Percentiles rank a stretch among this genome's conserved stretches.
Evolutionary conservation across 2,329 filamentous ascomycete species (phyloP).

Genomic region (Colletotrichum trifolii): DNA sequence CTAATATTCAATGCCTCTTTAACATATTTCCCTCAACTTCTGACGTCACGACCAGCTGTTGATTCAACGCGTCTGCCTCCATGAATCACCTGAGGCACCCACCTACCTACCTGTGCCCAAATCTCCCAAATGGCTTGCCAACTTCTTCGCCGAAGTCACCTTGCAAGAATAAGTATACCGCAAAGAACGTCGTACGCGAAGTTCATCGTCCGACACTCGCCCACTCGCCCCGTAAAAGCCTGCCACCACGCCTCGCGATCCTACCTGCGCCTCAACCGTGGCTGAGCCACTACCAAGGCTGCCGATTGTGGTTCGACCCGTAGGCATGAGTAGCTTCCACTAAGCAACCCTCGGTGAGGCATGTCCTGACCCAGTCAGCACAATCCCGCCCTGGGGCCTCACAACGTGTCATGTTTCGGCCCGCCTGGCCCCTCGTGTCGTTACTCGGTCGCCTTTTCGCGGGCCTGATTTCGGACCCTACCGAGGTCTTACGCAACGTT

Average conservation of each 20-base stretch:
- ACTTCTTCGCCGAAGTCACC: neutral
- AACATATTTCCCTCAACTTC: slow-evolving; percentile 14
- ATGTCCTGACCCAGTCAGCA: neutral
- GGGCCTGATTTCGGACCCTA: too few species aligned
- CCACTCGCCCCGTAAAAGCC: too few species aligned
- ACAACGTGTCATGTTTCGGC: neutral
- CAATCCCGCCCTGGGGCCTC: too few species aligned
- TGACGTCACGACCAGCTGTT: slow-evolving; percentile 31
- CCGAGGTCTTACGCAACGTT: too few species aligned
- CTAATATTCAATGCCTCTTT: too few species aligned
- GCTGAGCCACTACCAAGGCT: slow-evolving; percentile 43
- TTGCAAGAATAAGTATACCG: too few species aligned
- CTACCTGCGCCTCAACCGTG: neutral
- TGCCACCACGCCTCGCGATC: too few species aligned
- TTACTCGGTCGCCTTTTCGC: neutral
- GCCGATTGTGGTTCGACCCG: slow-evolving; percentile 28
- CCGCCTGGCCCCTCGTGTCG: neutral
- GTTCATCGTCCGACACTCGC: too few species aligned
- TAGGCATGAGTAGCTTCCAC: too few species aligned
- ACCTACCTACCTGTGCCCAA: neutral
- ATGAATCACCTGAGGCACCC: slow-evolving; percentile 18
- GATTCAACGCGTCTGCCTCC: neutral
- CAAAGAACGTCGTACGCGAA: too few species aligned
- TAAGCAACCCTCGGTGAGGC: slow-evolving; percentile 7
- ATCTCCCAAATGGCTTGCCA: slow-evolving; percentile 17